Evolutionary conservation across 2,329 filamentous ascomycete species (phyloP).

Genomic region (Canariomyces notabilis): DNA sequence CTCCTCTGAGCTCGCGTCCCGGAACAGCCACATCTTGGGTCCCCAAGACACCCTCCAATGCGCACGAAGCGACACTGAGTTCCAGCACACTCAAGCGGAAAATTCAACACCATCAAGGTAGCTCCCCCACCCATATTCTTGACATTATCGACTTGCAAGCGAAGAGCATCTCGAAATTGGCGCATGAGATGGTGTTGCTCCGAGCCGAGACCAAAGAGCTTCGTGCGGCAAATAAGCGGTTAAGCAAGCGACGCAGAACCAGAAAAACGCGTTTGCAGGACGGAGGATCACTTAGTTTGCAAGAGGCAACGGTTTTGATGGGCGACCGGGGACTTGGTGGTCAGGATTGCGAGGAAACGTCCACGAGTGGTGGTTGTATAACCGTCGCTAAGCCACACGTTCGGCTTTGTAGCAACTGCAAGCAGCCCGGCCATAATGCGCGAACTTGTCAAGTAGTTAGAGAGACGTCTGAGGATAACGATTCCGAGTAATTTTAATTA

Average conservation of each 20-base stretch:
- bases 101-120: too few species aligned
- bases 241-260: too few species aligned
- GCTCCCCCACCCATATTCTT: too few species aligned
- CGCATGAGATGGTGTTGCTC: conserved; percentile 6
- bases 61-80: too few species aligned
- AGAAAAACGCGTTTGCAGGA: conserved; percentile 1
- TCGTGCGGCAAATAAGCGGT: conserved; percentile 5
- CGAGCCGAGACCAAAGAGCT: conserved; percentile 6
- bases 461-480: conserved; percentile 5
- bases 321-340: conserved; percentile 5
- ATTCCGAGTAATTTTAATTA: conserved; percentile 7
- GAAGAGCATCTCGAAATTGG: too few species aligned
- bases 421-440: conserved; percentile 1
- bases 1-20: too few species aligned
- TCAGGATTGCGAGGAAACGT: conserved; percentile 1
- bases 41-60: too few species aligned
- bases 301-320: conserved; percentile 3
- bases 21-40: too few species aligned
- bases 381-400: background rate
- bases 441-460: conserved; percentile 8
- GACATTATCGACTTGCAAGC: too few species aligned
- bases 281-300: conserved; percentile 5
- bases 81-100: too few species aligned
- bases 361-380: conserved; percentile 1
- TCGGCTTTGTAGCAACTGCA: conserved; percentile 6